phyloP scores from a whole-genome alignment of 106 monocot species.

The Dendrobium chrysotoxum region DNA sequence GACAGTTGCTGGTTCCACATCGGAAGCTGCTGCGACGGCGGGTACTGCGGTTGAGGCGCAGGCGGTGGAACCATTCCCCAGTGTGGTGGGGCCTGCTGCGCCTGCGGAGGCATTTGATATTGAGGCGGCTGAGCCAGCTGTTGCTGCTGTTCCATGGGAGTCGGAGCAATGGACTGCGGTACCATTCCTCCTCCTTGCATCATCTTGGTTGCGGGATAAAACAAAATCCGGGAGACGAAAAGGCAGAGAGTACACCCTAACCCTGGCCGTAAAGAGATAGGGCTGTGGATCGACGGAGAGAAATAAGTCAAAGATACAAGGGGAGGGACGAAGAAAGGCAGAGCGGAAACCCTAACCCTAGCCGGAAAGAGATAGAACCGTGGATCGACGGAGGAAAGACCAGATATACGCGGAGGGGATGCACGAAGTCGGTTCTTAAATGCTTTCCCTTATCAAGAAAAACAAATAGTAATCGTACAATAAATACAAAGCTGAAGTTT shows the following conservation, averaged over 20 bases:
- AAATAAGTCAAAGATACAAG: background rate
- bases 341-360: background rate
- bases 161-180: slow-evolving; percentile 32
- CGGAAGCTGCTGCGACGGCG: slow-evolving; percentile 16
- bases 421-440: too few species aligned
- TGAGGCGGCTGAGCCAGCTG: slow-evolving; percentile 22
- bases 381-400: too few species aligned
- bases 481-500: too few species aligned
- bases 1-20: slow-evolving; percentile 42
- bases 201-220: slow-evolving; percentile 13
- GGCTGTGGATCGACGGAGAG: background rate
- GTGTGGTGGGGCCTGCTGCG: slow-evolving; percentile 4
- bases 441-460: too few species aligned
- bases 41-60: slow-evolving; percentile 28
- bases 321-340: background rate
- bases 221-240: background rate
- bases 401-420: too few species aligned
- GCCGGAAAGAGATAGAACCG: background rate
- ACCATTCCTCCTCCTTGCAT: slow-evolving; percentile 62
- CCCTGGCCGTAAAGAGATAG: background rate
- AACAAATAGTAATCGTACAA: too few species aligned
- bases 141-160: slow-evolving; percentile 28
- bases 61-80: slow-evolving; percentile 13
- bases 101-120: slow-evolving; percentile 26
- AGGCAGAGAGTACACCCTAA: slow-evolving; percentile 1